A percentile compares a stretch with the other conserved stretches of the same genome.
These are phyloP conservation scores for Tolypocladium cylindrosporum DNA, from an alignment of 2,329 filamentous ascomycete genomes.

Conservation along the genomic window DNA sequence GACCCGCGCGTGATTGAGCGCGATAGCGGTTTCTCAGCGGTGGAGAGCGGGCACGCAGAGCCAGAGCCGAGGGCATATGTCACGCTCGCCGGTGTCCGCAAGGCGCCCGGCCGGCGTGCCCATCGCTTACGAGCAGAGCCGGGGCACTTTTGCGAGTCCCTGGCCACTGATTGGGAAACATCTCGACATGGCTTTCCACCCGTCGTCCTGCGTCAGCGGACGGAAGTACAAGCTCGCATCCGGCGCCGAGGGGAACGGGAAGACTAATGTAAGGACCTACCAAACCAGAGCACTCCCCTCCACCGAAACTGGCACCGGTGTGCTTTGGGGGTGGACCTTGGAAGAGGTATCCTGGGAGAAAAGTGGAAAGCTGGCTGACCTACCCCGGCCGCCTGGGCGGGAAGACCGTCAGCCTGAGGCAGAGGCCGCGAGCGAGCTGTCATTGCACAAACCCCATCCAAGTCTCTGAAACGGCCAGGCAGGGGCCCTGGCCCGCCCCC, in stretches of 20 bases:
- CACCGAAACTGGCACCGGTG: constrained; percentile 16
- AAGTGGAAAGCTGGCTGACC: background rate
- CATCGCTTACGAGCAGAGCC: background rate
- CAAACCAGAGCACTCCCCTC: constrained; percentile 10
- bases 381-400: constrained; percentile 1
- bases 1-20: background rate
- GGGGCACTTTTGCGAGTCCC: constrained; percentile 1
- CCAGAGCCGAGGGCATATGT: background rate
- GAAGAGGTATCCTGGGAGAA: background rate
- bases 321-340: constrained; percentile 3
- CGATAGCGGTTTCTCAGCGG: background rate
- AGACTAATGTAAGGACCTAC: constrained; percentile 22
- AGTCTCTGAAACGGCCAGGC: constrained; percentile 19
- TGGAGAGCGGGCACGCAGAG: background rate
- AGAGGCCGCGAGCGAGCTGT: background rate
- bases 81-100: background rate
- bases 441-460: constrained; percentile 1
- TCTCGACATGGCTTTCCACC: background rate
- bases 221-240: constrained; percentile 12
- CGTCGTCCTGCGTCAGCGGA: constrained; percentile 6
- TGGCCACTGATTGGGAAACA: background rate
- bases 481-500: constrained; percentile 13
- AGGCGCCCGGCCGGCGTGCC: background rate
- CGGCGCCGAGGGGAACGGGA: constrained; percentile 17
- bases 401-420: background rate